phyloP scores from a whole-genome alignment of 2,329 filamentous ascomycete genomes.

The Tetracladium maxilliforme region DNA sequence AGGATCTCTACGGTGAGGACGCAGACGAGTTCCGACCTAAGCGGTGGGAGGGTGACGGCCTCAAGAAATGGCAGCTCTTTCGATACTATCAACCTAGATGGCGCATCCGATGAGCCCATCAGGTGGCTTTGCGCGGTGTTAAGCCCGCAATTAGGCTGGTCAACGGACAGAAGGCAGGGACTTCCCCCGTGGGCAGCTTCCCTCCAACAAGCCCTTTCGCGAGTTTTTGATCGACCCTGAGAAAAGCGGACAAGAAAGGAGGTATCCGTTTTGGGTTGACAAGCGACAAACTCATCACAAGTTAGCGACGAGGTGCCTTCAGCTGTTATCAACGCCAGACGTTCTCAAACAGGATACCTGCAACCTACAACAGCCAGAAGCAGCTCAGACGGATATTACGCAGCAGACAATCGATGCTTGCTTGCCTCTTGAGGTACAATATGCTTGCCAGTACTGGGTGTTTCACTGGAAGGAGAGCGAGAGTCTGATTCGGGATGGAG shows the following conservation, averaged over 20 bases:
- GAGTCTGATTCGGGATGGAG: conserved; percentile 11
- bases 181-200: too few species aligned
- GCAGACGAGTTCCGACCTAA: conserved; percentile 20
- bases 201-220: too few species aligned
- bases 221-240: conserved; percentile 19
- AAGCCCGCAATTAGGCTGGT: too few species aligned
- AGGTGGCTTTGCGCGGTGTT: too few species aligned
- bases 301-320: conserved; percentile 18
- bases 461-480: conserved; percentile 15
- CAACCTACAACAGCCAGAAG: conserved; percentile 12
- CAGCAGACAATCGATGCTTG: conserved; percentile 7
- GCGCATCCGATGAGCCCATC: too few species aligned
- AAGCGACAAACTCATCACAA: conserved; percentile 14
- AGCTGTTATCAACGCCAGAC: conserved; percentile 14
- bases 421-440: conserved; percentile 16
- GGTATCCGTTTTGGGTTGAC: conserved; percentile 19
- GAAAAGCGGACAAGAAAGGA: conserved; percentile 6
- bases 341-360: conserved; percentile 21
- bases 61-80: too few species aligned
- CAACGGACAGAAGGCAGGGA: too few species aligned
- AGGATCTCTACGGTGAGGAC: conserved; percentile 19
- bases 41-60: conserved; percentile 18
- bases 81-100: too few species aligned
- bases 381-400: conserved; percentile 9
- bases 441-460: conserved; percentile 24